These are phyloP conservation scores for Corylus heterophylla DNA, from an alignment of 306 rosid species.

Conservation along the genomic window DNA sequence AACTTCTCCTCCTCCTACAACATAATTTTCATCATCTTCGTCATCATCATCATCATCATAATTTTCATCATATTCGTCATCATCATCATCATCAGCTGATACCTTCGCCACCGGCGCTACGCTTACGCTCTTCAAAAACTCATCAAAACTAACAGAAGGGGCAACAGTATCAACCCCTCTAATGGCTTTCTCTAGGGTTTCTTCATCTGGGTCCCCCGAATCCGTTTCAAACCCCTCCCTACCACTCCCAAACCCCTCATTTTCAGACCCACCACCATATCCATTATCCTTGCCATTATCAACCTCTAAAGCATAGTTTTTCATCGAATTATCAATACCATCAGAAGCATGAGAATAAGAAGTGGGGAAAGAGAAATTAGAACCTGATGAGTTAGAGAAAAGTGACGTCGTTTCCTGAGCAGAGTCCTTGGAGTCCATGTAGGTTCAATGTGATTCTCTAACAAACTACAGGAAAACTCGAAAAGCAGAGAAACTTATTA, in stretches of 20 bases:
- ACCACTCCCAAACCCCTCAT: slow-evolving; percentile 67
- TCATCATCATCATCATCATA: neutral
- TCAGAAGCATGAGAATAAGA: slow-evolving; percentile 31
- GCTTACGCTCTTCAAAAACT: slow-evolving; percentile 37
- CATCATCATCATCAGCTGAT: slow-evolving; percentile 47
- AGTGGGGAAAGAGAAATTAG: slow-evolving; percentile 25
- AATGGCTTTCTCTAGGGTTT: slow-evolving; percentile 15
- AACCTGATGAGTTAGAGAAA: slow-evolving; percentile 35
- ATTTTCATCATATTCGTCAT: slow-evolving; percentile 31
- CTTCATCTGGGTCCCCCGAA: slow-evolving; percentile 23
- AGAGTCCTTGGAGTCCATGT: slow-evolving; percentile 44
- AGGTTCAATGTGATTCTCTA: neutral
- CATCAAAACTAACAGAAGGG: slow-evolving; percentile 23
- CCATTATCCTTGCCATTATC: slow-evolving; percentile 13
- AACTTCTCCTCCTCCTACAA: slow-evolving; percentile 13
- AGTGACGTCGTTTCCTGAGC: slow-evolving; percentile 22
- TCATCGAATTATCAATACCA: slow-evolving; percentile 9
- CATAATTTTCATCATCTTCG: slow-evolving; percentile 33
- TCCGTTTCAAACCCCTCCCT: slow-evolving; percentile 55
- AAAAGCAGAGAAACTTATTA: neutral
- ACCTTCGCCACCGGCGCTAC: slow-evolving; percentile 50
- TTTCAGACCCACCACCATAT: slow-evolving; percentile 43
- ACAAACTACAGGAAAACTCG: neutral
- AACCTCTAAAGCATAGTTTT: slow-evolving; percentile 10
- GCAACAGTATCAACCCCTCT: slow-evolving; percentile 8